phyloP scores from a whole-genome alignment of 129 eudicot genomes.

The Glebionis coronaria region DNA sequence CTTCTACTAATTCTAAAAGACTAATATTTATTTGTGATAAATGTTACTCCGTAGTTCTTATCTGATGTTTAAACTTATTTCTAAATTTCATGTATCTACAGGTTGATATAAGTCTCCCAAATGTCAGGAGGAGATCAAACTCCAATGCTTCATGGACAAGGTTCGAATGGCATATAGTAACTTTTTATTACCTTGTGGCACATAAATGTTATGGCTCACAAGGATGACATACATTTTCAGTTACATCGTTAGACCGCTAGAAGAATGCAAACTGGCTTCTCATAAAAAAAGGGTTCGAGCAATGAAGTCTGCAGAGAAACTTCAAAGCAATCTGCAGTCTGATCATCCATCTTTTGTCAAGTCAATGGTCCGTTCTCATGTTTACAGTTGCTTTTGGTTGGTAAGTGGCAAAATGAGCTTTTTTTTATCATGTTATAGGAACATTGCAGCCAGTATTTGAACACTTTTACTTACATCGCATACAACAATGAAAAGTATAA shows the following conservation, averaged over 20 bases:
- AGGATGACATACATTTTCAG: conserved; percentile 29
- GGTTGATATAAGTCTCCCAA: conserved; percentile 58
- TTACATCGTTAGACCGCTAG: conserved; percentile 69
- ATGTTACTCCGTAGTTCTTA: background rate
- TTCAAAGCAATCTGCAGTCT: conserved; percentile 54
- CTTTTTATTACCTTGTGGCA: background rate
- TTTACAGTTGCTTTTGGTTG: conserved; percentile 92
- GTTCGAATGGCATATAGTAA: conserved; percentile 26
- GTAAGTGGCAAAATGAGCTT: conserved; percentile 43
- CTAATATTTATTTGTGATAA: background rate
- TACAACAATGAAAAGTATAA: too few species aligned
- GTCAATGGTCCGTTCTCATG: conserved; percentile 90
- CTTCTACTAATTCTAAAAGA: background rate
- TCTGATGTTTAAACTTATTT: too few species aligned
- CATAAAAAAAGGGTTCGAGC: conserved; percentile 52
- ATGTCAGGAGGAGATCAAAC: conserved; percentile 55
- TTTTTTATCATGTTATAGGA: background rate
- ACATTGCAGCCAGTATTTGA: background rate
- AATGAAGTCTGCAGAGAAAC: conserved; percentile 54
- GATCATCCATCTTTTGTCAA: conserved; percentile 65
- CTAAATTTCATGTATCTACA: conserved; percentile 23
- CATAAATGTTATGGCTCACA: conserved; percentile 3
- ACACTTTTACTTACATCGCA: background rate
- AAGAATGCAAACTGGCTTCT: conserved; percentile 47
- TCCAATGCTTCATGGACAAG: conserved; percentile 61